These are phyloP conservation scores for Zygoascus meyerae DNA, from an alignment of 1,139 yeast species.

Conservation along the genomic window DNA sequence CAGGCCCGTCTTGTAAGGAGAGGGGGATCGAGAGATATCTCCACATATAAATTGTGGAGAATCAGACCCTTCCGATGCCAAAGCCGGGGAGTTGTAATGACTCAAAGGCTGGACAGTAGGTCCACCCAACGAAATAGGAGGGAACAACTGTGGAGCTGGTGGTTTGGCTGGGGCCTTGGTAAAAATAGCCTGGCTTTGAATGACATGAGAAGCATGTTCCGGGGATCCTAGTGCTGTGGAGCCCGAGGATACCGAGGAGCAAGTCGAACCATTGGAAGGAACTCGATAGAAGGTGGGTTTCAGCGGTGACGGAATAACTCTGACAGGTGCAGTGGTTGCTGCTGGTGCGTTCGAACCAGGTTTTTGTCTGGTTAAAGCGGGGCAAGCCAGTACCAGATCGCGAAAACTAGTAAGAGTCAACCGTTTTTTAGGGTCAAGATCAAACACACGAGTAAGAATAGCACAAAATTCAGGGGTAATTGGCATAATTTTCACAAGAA, in stretches of 20 bases:
- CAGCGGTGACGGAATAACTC: slow-evolving; percentile 1
- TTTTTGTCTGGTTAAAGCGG: slow-evolving; percentile 6
- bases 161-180: background rate
- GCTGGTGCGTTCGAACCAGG: no score
- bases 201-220: background rate
- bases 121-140: background rate
- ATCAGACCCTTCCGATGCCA: slow-evolving; percentile 6
- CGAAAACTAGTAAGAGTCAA: slow-evolving; percentile 46
- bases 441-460: slow-evolving; percentile 51
- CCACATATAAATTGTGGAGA: slow-evolving; percentile 6
- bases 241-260: background rate
- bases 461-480: slow-evolving; percentile 55
- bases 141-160: background rate
- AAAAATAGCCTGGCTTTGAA: background rate
- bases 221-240: slow-evolving; percentile 4
- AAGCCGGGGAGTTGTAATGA: slow-evolving; percentile 5
- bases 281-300: slow-evolving; percentile 1
- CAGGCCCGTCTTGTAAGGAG: slow-evolving; percentile 6
- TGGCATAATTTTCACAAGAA: slow-evolving; percentile 61
- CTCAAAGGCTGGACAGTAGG: background rate
- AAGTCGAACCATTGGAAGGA: background rate
- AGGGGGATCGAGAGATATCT: slow-evolving; percentile 4
- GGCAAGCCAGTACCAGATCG: slow-evolving; percentile 22
- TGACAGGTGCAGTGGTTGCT: no score
- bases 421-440: slow-evolving; percentile 59